Percentiles rank a stretch among this genome's conserved stretches.
Evolutionary conservation across 2,329 filamentous ascomycete species (phyloP).

Genomic region (Pseudogymnoascus sp.): DNA sequence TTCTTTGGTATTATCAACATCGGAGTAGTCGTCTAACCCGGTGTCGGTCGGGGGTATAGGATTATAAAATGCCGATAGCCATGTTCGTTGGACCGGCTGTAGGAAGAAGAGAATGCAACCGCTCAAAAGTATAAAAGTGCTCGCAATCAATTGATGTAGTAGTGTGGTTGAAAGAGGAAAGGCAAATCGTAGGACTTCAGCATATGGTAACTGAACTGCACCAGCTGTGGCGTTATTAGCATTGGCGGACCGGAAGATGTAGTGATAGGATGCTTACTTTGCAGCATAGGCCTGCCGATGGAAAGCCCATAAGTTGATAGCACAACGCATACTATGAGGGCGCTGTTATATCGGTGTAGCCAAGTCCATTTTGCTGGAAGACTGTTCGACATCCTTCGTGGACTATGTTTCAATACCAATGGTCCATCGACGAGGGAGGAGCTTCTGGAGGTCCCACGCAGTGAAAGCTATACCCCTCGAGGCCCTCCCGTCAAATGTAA

Average conservation of each 20-base stretch:
- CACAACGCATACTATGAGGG: background rate
- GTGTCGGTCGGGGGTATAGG: background rate
- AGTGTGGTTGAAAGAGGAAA: conserved; percentile 1
- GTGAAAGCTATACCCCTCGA: background rate
- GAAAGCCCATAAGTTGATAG: background rate
- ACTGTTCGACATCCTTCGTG: background rate
- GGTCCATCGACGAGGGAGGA: background rate
- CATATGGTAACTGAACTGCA: background rate
- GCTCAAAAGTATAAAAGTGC: conserved; percentile 1
- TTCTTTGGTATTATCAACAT: background rate
- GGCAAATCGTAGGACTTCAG: conserved; percentile 8
- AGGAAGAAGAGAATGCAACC: background rate
- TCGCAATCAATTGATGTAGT: background rate
- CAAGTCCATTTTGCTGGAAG: background rate
- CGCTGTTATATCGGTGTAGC: background rate
- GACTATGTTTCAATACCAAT: background rate
- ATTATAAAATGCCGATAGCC: background rate
- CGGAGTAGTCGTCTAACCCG: background rate
- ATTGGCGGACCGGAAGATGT: background rate
- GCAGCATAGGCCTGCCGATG: conserved; percentile 1
- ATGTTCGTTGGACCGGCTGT: background rate
- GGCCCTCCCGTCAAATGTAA: background rate
- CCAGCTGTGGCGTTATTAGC: background rate
- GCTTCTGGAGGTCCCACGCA: background rate
- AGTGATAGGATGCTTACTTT: background rate